These are phyloP conservation scores for Lactarius tabidus DNA, from an alignment of 768 basidiomycete genomes.

Conservation along the genomic window DNA sequence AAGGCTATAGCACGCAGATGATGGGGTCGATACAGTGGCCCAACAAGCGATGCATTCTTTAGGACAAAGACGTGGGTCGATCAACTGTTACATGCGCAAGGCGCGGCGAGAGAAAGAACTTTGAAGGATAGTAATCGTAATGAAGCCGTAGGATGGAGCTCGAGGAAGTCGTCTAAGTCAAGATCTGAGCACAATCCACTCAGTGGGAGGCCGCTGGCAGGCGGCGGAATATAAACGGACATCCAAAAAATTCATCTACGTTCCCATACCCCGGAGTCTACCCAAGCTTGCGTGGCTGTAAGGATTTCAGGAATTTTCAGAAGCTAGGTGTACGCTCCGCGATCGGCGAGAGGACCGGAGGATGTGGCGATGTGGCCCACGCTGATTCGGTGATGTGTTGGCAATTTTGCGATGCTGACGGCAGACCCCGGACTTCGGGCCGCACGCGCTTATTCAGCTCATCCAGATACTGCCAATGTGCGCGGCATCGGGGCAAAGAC, in stretches of 20 bases:
- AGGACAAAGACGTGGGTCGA: neutral
- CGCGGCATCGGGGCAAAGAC: too few species aligned
- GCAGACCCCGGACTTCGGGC: neutral
- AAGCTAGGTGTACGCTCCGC: neutral
- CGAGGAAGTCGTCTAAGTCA: neutral
- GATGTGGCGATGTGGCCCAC: too few species aligned
- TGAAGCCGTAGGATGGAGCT: too few species aligned
- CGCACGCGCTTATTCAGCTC: neutral
- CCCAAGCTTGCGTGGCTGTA: neutral
- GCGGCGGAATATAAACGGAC: neutral
- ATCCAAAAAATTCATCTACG: neutral
- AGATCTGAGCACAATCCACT: neutral
- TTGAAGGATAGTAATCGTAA: neutral
- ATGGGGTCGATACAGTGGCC: neutral
- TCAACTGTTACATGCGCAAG: neutral
- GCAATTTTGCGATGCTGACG: too few species aligned
- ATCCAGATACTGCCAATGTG: too few species aligned
- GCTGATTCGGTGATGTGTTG: too few species aligned
- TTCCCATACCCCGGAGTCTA: neutral
- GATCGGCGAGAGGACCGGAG: neutral
- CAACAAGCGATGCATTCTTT: neutral
- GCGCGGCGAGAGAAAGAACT: neutral
- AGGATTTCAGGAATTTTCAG: neutral
- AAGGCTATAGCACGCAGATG: neutral
- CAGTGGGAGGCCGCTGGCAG: neutral